phyloP scores from a whole-genome alignment of 352 stramenopile species.

The Globisporangium spiculum region DNA sequence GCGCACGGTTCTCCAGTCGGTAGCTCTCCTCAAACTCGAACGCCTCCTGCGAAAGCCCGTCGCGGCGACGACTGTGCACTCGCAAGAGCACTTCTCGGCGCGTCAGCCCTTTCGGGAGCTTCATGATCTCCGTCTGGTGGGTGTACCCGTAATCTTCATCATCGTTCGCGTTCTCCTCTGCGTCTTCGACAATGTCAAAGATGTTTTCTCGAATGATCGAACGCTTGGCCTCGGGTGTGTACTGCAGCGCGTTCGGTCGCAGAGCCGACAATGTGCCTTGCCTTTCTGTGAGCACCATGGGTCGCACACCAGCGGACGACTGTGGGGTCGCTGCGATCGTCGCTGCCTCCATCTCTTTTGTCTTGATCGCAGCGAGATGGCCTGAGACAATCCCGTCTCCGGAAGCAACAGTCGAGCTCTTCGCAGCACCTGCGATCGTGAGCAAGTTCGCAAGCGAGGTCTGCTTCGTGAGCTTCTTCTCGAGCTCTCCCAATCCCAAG shows the following conservation, averaged over 20 bases:
- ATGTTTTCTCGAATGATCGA: constrained; percentile 68
- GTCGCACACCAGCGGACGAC: background rate
- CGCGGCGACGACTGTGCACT: constrained; percentile 34
- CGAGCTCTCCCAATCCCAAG: background rate
- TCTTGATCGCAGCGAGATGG: constrained; percentile 25
- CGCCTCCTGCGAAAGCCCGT: constrained; percentile 41
- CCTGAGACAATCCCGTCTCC: constrained; percentile 12
- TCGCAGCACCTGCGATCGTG: constrained; percentile 17
- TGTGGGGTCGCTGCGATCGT: constrained; percentile 30
- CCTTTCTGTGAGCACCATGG: constrained; percentile 25
- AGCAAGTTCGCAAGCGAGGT: constrained; percentile 31
- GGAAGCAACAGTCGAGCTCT: background rate
- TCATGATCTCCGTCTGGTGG: constrained; percentile 69
- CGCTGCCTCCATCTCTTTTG: constrained; percentile 27
- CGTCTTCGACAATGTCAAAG: constrained; percentile 76
- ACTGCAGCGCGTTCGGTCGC: constrained; percentile 31
- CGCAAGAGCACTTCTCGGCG: constrained; percentile 62
- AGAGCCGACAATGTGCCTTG: constrained; percentile 37
- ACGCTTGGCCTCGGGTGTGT: constrained; percentile 26
- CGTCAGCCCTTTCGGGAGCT: constrained; percentile 65
- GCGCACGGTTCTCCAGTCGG: constrained; percentile 57
- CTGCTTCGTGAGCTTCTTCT: constrained; percentile 17
- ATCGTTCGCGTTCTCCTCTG: constrained; percentile 34
- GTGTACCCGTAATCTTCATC: constrained; percentile 20
- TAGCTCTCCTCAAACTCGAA: constrained; percentile 78